phyloP scores from a whole-genome alignment of 441 rosid genomes.

The Viola pubescens region DNA sequence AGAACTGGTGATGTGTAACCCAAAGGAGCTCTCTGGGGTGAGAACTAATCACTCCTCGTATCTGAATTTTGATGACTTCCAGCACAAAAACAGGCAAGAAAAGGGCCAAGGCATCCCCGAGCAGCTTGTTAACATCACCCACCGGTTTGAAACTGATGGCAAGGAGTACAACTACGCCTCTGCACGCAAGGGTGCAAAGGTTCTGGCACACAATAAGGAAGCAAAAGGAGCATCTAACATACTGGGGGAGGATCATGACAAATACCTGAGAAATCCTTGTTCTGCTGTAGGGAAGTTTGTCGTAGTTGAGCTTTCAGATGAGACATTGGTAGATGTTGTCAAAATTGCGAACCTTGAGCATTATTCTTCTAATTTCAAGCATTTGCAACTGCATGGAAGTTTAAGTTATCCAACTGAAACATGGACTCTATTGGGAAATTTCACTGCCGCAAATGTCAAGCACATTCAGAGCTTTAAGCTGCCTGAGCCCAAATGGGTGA shows the following conservation, averaged over 20 bases:
- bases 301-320: slow-evolving; percentile 73
- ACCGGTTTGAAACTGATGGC: slow-evolving; percentile 75
- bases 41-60: slow-evolving; percentile 33
- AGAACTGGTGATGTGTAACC: slow-evolving; percentile 15
- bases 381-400: slow-evolving; percentile 65
- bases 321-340: slow-evolving; percentile 75
- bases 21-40: slow-evolving; percentile 18
- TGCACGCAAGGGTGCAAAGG: slow-evolving; percentile 68
- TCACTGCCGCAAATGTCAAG: slow-evolving; percentile 60
- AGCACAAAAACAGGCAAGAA: slow-evolving; percentile 35
- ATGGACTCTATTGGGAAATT: slow-evolving; percentile 55
- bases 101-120: slow-evolving; percentile 31
- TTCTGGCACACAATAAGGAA: slow-evolving; percentile 74
- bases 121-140: slow-evolving; percentile 51
- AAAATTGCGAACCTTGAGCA: slow-evolving; percentile 81
- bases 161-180: slow-evolving; percentile 78
- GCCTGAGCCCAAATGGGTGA: slow-evolving; percentile 73
- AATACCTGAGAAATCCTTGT: slow-evolving; percentile 79
- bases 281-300: slow-evolving; percentile 61
- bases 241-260: slow-evolving; percentile 67
- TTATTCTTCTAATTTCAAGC: slow-evolving; percentile 75
- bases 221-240: slow-evolving; percentile 83
- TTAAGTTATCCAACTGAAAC: slow-evolving; percentile 57
- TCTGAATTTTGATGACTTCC: slow-evolving; percentile 57
- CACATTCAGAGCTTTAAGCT: slow-evolving; percentile 64